Base-by-base conservation (phyloP, 768 basidiomycete genomes). In the Clitopilus passeckerianus region DNA sequence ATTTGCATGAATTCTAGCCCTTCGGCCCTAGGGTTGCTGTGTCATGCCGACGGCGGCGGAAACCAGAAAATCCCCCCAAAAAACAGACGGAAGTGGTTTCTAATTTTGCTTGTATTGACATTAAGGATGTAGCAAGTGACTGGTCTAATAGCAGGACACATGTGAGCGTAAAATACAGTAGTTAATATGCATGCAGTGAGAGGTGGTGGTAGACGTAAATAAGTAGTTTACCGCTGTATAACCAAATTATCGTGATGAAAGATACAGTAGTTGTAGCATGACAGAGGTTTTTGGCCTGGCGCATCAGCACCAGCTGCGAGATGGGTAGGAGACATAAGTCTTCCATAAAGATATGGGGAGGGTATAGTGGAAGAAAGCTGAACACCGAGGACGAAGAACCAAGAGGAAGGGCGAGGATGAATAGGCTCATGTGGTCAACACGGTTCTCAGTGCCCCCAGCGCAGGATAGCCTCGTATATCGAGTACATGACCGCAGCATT, bases 401-500 rank as follows among this genome's bases (percentile, higher is more conserved):
- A 30, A 30, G 27, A 30, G 27, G 27, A 30, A 30, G n/a, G n/a
- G n/a, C 7, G 27, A 30, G 27, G 27, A 30, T 4, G 3, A 7
- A 30, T 30, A 30, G 27, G 7, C 27, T 4, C 27, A 30, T 30
- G 27, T 30, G 3, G 20, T 7, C 30, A 34, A 34, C 37, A 14
- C 5, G 37, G 37, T 41, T 14, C 6, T 27, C 54, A 58, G 15
- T 34, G 53, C 9, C 77, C 76, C 86, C 86, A 91, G 41, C 86
- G 79, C 30, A 95, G 75, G 30, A 87, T 77, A 23, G 89, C 86
- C 71, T 98, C 95, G 68, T 98, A 98, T 68, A 97, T 94, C 61
- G 86, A 87, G 75, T 89, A 99, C 96, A 98, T 98, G 63, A 95
- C 92, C 0, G 90, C 91, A 0, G 96, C 96, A 65, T 99, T 99